Evolutionary conservation across 345 rosid species (phyloP).

Genomic region (Eucalyptus marginata): DNA sequence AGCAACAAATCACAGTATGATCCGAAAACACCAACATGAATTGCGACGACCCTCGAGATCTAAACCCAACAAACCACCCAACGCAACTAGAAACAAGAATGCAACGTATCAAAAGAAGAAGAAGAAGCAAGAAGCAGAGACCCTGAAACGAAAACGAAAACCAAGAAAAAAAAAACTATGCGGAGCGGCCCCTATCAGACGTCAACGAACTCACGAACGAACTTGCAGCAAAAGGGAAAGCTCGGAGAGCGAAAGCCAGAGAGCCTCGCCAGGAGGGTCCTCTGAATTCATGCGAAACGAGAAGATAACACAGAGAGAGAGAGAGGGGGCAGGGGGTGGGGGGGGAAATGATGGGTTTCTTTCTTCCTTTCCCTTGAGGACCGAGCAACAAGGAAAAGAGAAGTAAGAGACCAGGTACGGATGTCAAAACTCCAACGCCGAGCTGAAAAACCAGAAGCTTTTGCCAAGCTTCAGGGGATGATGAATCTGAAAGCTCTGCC

Average conservation of each 20-base stretch:
- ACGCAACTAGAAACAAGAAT: neutral
- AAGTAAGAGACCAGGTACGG: neutral
- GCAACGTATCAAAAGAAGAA: neutral
- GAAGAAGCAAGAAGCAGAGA: neutral
- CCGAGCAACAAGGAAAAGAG: neutral
- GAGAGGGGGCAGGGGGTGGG: neutral
- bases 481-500: constrained; percentile 14
- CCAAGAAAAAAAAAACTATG: neutral
- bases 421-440: neutral
- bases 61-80: neutral
- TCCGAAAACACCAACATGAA: neutral
- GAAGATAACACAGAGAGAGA: neutral
- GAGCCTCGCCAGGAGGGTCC: neutral
- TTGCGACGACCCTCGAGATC: neutral
- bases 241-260: neutral
- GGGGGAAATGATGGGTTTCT: neutral
- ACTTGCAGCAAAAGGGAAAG: neutral
- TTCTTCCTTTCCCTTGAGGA: neutral
- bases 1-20: neutral
- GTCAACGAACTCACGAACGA: neutral
- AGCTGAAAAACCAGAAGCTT: neutral
- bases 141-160: neutral
- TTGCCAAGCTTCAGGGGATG: neutral
- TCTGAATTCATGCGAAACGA: neutral
- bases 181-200: neutral